These are phyloP conservation scores for Dothiorella sarmentorum DNA, from an alignment of 2,329 filamentous ascomycete genomes.

Conservation along the genomic window DNA sequence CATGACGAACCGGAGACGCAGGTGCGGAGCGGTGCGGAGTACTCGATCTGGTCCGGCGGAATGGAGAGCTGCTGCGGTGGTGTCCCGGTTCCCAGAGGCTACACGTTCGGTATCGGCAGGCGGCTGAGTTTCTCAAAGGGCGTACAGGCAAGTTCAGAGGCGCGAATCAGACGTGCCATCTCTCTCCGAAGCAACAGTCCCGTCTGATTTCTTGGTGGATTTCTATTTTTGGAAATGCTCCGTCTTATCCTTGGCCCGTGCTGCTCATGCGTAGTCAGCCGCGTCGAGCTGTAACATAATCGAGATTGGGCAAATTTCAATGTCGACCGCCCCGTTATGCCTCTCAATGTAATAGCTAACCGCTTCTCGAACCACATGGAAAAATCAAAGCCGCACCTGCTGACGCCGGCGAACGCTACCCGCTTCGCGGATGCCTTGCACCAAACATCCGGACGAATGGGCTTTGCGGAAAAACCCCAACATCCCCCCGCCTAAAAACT, in stretches of 20 bases:
- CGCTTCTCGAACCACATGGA: background rate
- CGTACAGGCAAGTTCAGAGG: background rate
- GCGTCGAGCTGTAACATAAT: conserved; percentile 8
- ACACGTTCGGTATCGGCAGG: conserved; percentile 1
- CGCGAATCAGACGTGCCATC: conserved; percentile 14
- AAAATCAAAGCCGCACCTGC: no score
- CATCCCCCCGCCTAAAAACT: background rate
- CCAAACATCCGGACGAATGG: background rate
- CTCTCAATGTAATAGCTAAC: background rate
- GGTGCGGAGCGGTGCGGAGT: conserved; percentile 10
- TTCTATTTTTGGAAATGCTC: conserved; percentile 16
- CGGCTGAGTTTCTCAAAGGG: background rate
- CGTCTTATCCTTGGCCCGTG: conserved; percentile 18
- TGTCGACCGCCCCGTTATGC: background rate
- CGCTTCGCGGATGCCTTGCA: background rate
- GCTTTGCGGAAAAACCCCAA: background rate
- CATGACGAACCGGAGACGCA: conserved; percentile 24
- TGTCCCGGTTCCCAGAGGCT: background rate
- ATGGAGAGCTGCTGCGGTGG: background rate
- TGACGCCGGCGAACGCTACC: background rate
- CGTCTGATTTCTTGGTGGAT: conserved; percentile 18
- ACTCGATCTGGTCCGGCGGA: conserved; percentile 1
- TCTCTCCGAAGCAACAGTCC: conserved; percentile 10
- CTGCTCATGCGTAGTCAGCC: conserved; percentile 11
- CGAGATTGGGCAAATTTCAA: conserved; percentile 15